Evolutionary conservation across 306 rosid genomes (phyloP).

Genomic region (Ammopiptanthus mongolicus): DNA sequence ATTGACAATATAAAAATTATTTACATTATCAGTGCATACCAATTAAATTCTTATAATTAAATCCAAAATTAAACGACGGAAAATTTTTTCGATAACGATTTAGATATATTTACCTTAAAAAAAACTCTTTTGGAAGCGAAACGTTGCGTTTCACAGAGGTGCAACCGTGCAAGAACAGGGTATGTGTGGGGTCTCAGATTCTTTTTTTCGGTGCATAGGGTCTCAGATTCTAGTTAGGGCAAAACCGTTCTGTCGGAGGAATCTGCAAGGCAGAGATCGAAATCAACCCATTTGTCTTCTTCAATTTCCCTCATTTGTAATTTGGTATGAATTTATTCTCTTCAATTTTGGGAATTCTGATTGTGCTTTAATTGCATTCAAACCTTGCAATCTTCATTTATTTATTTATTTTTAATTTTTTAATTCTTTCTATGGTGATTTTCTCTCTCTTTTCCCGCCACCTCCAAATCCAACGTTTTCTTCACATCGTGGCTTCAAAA

Average conservation of each 20-base stretch:
- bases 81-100: too few relatives aligned
- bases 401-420: not conserved
- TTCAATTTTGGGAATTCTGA: not conserved
- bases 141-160: not conserved
- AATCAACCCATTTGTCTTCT: not conserved
- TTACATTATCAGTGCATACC: too few relatives aligned
- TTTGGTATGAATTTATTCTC: slow-evolving; percentile 14
- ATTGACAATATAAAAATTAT: too few relatives aligned
- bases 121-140: not conserved
- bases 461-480: not conserved
- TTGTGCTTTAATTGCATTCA: not conserved
- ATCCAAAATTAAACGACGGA: too few relatives aligned
- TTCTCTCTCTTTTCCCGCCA: not conserved
- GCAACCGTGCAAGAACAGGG: not conserved
- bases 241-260: slow-evolving; percentile 7
- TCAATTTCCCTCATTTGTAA: not conserved
- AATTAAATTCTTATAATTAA: too few relatives aligned
- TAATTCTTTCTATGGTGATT: not conserved
- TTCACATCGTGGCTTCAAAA: not conserved
- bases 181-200: not conserved
- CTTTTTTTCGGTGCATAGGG: too few relatives aligned
- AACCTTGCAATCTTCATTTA: not conserved
- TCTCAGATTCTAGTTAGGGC: slow-evolving; percentile 15
- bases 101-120: too few relatives aligned
- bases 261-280: not conserved